These are phyloP conservation scores for Linum usitatissimum DNA, from an alignment of 345 rosid genomes.

Conservation along the genomic window DNA sequence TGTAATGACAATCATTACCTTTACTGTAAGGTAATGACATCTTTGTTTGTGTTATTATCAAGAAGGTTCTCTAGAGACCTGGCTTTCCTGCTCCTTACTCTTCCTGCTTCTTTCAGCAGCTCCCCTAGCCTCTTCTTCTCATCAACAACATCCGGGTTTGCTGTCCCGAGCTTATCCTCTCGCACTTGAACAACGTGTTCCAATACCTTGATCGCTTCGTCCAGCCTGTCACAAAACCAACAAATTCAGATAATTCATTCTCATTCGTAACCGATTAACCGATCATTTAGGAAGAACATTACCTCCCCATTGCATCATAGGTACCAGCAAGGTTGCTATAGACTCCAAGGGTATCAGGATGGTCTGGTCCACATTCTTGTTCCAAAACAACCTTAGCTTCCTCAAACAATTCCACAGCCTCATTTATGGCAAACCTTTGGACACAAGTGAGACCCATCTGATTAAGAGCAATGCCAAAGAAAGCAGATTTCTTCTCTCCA, in stretches of 20 bases:
- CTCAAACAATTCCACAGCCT: slow-evolving; percentile 81
- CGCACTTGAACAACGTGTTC: slow-evolving; percentile 64
- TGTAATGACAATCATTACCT: slow-evolving; percentile 5
- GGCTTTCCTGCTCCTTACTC: slow-evolving; percentile 54
- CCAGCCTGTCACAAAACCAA: slow-evolving; percentile 41
- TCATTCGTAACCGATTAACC: no score
- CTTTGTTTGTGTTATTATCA: slow-evolving; percentile 31
- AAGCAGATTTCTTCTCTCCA: slow-evolving; percentile 69
- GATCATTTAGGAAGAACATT: neutral
- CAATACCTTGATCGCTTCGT: slow-evolving; percentile 62
- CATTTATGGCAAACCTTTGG: slow-evolving; percentile 58
- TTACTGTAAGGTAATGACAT: slow-evolving; percentile 25
- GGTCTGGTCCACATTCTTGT: slow-evolving; percentile 77
- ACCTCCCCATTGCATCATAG: slow-evolving; percentile 99
- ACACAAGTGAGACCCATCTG: slow-evolving; percentile 90
- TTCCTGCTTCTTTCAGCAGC: slow-evolving; percentile 72
- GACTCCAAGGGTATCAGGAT: slow-evolving; percentile 80
- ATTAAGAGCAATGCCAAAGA: slow-evolving; percentile 73
- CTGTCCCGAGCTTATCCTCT: slow-evolving; percentile 89
- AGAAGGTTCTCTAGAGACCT: slow-evolving; percentile 76
- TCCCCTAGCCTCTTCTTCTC: slow-evolving; percentile 78
- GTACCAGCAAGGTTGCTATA: slow-evolving; percentile 95
- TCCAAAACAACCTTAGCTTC: slow-evolving; percentile 76
- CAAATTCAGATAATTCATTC: no score
- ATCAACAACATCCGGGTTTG: slow-evolving; percentile 76